Evolutionary conservation across 441 rosid genomes (phyloP).

Genomic region (Euphorbia schlechtendalii): DNA sequence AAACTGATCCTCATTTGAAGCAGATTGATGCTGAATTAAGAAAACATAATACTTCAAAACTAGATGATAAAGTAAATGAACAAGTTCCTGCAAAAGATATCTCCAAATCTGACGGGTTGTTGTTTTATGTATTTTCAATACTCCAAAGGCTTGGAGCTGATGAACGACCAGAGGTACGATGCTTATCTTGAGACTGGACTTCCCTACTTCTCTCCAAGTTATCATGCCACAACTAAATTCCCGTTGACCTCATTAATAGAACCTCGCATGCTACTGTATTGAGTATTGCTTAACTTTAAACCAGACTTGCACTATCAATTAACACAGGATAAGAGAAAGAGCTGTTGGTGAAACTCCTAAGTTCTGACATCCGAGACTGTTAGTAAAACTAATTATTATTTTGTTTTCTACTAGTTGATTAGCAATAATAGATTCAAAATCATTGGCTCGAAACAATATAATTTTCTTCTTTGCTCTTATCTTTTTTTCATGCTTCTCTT

Average conservation of each 20-base stretch:
- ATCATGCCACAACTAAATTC: constrained; percentile 12
- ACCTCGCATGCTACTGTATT: background rate
- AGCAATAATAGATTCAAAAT: too few relatives aligned
- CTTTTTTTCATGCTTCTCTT: background rate
- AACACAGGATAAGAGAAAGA: background rate
- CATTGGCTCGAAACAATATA: too few relatives aligned
- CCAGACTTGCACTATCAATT: background rate
- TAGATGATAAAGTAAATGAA: constrained; percentile 29
- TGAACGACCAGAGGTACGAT: constrained; percentile 91
- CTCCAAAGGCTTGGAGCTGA: constrained; percentile 97
- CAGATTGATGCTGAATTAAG: constrained; percentile 40
- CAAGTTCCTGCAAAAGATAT: constrained; percentile 29
- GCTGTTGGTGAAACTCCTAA: background rate
- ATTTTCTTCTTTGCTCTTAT: too few relatives aligned
- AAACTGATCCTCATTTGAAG: constrained; percentile 26
- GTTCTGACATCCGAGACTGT: too few relatives aligned
- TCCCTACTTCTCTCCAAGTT: constrained; percentile 6
- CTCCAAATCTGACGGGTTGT: constrained; percentile 57
- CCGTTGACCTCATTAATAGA: background rate
- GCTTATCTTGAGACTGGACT: constrained; percentile 18
- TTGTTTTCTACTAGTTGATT: background rate
- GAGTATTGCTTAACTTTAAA: background rate
- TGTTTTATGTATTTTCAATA: constrained; percentile 81
- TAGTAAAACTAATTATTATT: background rate
- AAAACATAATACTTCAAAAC: constrained; percentile 31